Evolutionary conservation across 2,329 filamentous ascomycete species (phyloP), one percentile per base, ranked within the genome.

Genomic region (Lecanoromycetidae sp.): DNA sequence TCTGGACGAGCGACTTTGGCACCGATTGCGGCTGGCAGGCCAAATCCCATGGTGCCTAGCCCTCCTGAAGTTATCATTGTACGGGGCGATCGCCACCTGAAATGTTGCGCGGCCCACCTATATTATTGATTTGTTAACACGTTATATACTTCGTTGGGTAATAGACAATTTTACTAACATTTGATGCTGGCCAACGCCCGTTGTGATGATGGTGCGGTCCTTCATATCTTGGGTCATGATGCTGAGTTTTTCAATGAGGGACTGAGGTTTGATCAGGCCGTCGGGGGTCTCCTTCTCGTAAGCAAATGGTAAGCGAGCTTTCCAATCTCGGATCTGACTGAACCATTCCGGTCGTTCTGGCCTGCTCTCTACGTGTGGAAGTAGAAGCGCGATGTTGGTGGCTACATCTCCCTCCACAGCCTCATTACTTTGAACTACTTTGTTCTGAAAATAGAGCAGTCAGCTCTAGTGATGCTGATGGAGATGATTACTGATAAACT

Each of bases 161-260:
- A n/a, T n/a, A n/a, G n/a, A n/a, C n/a, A n/a, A n/a, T n/a, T n/a
- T n/a, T n/a, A n/a, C n/a, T n/a, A n/a, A n/a, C 91, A 96, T 96
- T 67, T 98, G 90, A 70, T 96, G 90, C 67, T 96, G 91, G 34
- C 91, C 91, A 8, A 96, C 91, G 66, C 90, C 91, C 2, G 90
- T 96, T 2, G 88, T 71, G 62, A 98, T 94, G 62, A 94, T 80
- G 23, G 86, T 94, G 57, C 81, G 74, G 41, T 91, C 72, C 67
- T 94, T 94, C 55, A 82, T 81, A 60, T 84, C 64, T 7, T 80
- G 80, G 0, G 86, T 93, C 54, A 95, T 70, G 44, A 90, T 77
- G 61, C 85, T 94, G 22, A 98, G 79, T 66, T 85, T 87, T 68
- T 91, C 83, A 53, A 98, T 91, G 57, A 96, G 70, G 42, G 84